A percentile compares a stretch with the other conserved stretches of the same genome.
phyloP scores from a whole-genome alignment of 139 green algal genomes.

The Haematococcus lacustris region DNA sequence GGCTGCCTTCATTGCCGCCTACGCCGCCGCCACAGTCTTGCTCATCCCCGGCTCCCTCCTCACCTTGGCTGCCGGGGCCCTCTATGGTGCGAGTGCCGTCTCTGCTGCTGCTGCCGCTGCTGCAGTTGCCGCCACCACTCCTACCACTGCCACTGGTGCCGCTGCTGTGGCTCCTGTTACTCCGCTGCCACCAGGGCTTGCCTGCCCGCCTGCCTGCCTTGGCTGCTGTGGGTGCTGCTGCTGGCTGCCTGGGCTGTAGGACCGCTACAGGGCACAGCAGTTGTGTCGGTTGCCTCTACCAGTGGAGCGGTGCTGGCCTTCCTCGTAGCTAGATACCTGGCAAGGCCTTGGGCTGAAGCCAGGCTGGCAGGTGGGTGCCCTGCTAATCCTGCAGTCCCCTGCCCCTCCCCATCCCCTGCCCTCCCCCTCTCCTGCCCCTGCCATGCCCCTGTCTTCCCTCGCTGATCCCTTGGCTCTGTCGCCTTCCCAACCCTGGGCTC shows the following conservation, averaged over 20 bases:
- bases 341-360: constrained; percentile 39
- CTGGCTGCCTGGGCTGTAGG: constrained; percentile 22
- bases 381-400: too few species aligned
- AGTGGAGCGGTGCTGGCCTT: constrained; percentile 54
- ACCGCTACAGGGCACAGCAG: constrained; percentile 44
- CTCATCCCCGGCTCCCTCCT: constrained; percentile 66
- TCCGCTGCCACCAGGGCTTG: not conserved
- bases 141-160: too few species aligned
- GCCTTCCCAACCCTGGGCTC: not conserved
- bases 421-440: too few species aligned
- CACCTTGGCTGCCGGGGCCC: constrained; percentile 63
- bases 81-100: constrained; percentile 44
- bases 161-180: not conserved
- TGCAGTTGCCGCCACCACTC: too few species aligned
- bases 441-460: too few species aligned
- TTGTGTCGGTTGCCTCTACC: constrained; percentile 61
- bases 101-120: not conserved
- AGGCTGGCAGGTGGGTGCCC: constrained; percentile 31
- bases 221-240: not conserved
- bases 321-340: constrained; percentile 54
- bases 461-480: too few species aligned
- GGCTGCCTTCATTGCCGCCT: constrained; percentile 55
- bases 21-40: constrained; percentile 54
- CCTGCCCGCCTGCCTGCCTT: not conserved
- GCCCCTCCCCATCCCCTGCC: too few species aligned